A percentile compares a stretch with the other conserved stretches of the same genome.
Conservation (phyloP, 345 rosid species). For the Populus pruinosa region DNA sequence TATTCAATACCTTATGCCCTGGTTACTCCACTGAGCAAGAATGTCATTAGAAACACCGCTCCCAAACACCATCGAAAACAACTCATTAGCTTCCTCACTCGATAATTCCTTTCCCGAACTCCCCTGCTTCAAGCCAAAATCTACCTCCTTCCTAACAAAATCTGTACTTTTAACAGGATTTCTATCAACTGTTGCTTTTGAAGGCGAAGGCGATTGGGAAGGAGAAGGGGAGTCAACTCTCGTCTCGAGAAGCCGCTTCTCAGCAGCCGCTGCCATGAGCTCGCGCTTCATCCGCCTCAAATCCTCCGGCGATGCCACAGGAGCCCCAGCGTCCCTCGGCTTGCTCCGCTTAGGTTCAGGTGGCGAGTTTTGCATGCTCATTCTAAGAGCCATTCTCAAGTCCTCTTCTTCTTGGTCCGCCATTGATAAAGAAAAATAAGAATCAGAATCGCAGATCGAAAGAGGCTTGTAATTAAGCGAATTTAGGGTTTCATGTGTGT, state of each 20-base stretch:
- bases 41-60: conserved; percentile 59
- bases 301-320: conserved; percentile 54
- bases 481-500: background rate
- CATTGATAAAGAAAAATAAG: conserved; percentile 34
- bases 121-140: conserved; percentile 21
- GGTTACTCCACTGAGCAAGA: conserved; percentile 93
- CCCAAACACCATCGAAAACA: conserved; percentile 81
- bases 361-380: conserved; percentile 86
- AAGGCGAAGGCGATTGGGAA: conserved; percentile 1
- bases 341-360: conserved; percentile 97
- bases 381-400: conserved; percentile 72
- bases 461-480: background rate
- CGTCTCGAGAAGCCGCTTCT: conserved; percentile 65
- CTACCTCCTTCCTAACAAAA: conserved; percentile 24
- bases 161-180: conserved; percentile 16
- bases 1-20: conserved; percentile 76
- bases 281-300: conserved; percentile 70
- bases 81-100: conserved; percentile 51
- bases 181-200: conserved; percentile 10
- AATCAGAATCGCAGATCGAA: conserved; percentile 3
- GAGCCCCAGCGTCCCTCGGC: conserved; percentile 56
- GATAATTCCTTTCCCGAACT: conserved; percentile 34
- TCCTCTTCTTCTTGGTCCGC: conserved; percentile 98
- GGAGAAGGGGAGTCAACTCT: conserved; percentile 14
- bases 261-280: conserved; percentile 97